Conservation (phyloP, 148 eudicot genomes). For the Rhododendron molle region DNA sequence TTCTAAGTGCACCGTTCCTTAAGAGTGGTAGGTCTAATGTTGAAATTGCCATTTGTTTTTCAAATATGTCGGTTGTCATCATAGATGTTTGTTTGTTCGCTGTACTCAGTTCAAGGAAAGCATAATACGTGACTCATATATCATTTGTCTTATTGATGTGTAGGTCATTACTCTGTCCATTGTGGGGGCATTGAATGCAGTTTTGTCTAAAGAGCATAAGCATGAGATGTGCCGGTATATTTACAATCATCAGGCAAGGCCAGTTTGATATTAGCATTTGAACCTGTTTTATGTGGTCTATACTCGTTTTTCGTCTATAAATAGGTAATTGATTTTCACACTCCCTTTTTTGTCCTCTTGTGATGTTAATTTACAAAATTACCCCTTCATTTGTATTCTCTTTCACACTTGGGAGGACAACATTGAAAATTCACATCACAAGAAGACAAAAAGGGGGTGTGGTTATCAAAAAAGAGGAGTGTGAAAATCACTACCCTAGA, state of each 20-base stretch:
- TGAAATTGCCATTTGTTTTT: background rate
- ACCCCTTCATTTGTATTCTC: background rate
- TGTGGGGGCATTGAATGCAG: slow-evolving; percentile 85
- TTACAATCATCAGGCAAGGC: slow-evolving; percentile 88
- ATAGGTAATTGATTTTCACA: background rate
- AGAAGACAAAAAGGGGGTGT: background rate
- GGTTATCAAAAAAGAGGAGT: background rate
- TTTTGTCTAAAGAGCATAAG: slow-evolving; percentile 76
- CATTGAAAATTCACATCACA: background rate
- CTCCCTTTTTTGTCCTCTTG: background rate
- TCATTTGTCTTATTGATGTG: background rate
- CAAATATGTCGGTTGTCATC: background rate
- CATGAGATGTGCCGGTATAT: slow-evolving; percentile 88
- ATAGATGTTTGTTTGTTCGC: background rate
- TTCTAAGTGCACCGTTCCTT: slow-evolving; percentile 1
- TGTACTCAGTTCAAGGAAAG: slow-evolving; percentile 3
- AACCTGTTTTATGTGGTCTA: background rate
- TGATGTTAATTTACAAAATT: background rate
- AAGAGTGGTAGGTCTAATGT: background rate
- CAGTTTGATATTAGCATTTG: slow-evolving; percentile 5
- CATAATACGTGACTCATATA: slow-evolving; percentile 6
- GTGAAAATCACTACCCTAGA: background rate
- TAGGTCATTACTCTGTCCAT: slow-evolving; percentile 82
- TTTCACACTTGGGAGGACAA: background rate
- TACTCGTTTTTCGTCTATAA: background rate